Base-by-base conservation (phyloP, 208 protist genomes). In the Balamuthia mandrillaris region DNA sequence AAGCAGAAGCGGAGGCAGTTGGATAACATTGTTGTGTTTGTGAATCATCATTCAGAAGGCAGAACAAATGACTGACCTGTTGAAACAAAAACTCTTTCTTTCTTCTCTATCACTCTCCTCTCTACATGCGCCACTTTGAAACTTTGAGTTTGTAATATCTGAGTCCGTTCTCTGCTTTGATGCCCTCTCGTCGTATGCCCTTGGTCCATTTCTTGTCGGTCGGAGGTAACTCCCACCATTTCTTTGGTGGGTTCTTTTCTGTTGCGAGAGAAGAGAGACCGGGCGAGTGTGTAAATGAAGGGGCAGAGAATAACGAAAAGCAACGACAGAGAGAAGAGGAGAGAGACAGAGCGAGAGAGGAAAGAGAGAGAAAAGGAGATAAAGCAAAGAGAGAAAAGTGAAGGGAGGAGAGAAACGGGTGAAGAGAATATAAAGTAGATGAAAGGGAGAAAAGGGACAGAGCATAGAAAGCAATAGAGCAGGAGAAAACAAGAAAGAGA, bases 11-110 rank as follows among this genome's bases (percentile, higher is more conserved):
- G 44, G 3, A 12, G 49, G 37, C 68, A 41, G 21, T 45, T 77
- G 12, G 44, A 77, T 45, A 77, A 77, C 44, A 12, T 77, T 2
- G 68, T 77, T 27, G 68, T 77, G 0, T 77, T 77, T 54, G 68
- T 77, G 10, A 45, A 45, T 33, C 44, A 77, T 24, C 56, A 45
- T 31, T 21, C 18, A 3, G 68, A 77, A 54, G 68, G 68, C 3
- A 51, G 56, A 10, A 41, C 68, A 16, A 45, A 77, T 21, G 56
- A 77, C 44, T 77, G 44, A 77, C n/a, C n/a, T n/a, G n/a, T n/a
- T n/a, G n/a, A n/a, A n/a, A n/a, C n/a, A n/a, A n/a, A n/a, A n/a
- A n/a, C n/a, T n/a, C n/a, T n/a, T n/a, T n/a, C n/a, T n/a, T n/a
- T n/a, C n/a, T n/a, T n/a, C n/a, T n/a, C n/a, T 66, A 5, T 3